phyloP scores from a whole-genome alignment of 768 basidiomycete species.

The Pleurotus tuoliensis region DNA sequence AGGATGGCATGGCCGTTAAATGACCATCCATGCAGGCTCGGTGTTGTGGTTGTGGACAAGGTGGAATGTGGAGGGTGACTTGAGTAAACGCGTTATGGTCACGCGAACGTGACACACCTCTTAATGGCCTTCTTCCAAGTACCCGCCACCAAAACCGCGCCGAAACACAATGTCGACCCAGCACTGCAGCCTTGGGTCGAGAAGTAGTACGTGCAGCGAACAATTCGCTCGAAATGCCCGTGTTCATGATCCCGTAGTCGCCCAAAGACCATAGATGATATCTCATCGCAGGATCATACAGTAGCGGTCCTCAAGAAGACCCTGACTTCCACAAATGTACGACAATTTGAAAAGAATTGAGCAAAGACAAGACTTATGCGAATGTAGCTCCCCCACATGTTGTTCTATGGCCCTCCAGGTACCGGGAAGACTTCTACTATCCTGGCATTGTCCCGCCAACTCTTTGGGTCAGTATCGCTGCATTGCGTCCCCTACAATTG shows the following conservation, averaged over 20 bases:
- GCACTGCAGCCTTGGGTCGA: slow-evolving; percentile 93
- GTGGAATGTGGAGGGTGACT: slow-evolving; percentile 30
- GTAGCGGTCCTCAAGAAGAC: slow-evolving; percentile 90
- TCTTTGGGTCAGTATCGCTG: slow-evolving; percentile 74
- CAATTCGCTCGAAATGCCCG: neutral
- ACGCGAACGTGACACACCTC: slow-evolving; percentile 45
- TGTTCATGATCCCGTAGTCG: slow-evolving; percentile 49
- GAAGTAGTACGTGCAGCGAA: slow-evolving; percentile 71
- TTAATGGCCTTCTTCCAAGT: slow-evolving; percentile 66
- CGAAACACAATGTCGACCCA: slow-evolving; percentile 49
- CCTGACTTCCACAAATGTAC: slow-evolving; percentile 86
- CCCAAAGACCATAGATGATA: slow-evolving; percentile 96
- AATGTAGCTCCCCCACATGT: slow-evolving; percentile 93
- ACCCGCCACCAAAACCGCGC: slow-evolving; percentile 33
- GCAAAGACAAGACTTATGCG: neutral
- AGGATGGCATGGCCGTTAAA: slow-evolving; percentile 33
- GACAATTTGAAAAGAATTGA: neutral
- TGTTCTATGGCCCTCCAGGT: slow-evolving; percentile 98
- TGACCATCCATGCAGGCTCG: slow-evolving; percentile 16
- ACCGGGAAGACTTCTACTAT: slow-evolving; percentile 99
- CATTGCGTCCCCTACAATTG: neutral
- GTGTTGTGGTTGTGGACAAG: slow-evolving; percentile 19
- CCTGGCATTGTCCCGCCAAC: slow-evolving; percentile 86
- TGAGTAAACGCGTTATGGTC: slow-evolving; percentile 32
- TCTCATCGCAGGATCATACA: slow-evolving; percentile 96